phyloP scores from a whole-genome alignment of 169 alveolate genomes.

The Gregarina niphandrodes region DNA sequence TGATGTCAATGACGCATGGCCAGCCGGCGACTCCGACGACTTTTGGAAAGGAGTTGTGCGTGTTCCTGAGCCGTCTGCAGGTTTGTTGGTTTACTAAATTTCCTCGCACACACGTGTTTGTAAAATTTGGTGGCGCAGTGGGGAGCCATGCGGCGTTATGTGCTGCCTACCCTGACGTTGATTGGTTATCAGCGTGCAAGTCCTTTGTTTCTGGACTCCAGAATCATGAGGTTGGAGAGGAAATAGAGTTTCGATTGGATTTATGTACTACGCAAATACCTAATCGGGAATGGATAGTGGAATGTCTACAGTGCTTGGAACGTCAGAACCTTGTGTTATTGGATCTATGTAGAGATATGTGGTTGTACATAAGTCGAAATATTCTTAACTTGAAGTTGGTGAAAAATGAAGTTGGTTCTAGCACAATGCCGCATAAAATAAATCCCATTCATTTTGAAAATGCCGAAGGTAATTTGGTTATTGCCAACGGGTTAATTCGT shows the following conservation, averaged over 20 bases:
- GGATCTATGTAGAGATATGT: conserved; percentile 70
- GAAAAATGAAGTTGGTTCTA: conserved; percentile 70
- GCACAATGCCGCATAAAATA: conserved; percentile 91
- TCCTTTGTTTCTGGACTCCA: conserved; percentile 32
- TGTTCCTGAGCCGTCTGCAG: conserved; percentile 20
- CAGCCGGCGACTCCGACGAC: conserved; percentile 89
- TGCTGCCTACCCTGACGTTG: conserved; percentile 53
- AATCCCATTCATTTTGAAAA: conserved; percentile 85
- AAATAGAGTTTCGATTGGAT: background rate
- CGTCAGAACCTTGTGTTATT: conserved; percentile 3
- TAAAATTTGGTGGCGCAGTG: conserved; percentile 84
- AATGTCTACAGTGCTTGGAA: conserved; percentile 1
- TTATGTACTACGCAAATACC: background rate
- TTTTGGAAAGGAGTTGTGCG: conserved; percentile 73
- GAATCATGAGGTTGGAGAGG: background rate
- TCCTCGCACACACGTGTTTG: conserved; percentile 25
- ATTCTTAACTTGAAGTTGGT: conserved; percentile 22
- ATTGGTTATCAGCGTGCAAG: conserved; percentile 52
- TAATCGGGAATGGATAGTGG: background rate
- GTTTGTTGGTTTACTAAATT: conserved; percentile 7
- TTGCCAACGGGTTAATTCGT: conserved; percentile 42
- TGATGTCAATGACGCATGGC: too few species aligned
- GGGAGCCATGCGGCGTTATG: conserved; percentile 73
- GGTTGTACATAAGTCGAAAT: conserved; percentile 59
- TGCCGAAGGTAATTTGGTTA: conserved; percentile 79